phyloP scores from a whole-genome alignment of 1,284 basidiomycete genomes.

The Marasmius oreades region DNA sequence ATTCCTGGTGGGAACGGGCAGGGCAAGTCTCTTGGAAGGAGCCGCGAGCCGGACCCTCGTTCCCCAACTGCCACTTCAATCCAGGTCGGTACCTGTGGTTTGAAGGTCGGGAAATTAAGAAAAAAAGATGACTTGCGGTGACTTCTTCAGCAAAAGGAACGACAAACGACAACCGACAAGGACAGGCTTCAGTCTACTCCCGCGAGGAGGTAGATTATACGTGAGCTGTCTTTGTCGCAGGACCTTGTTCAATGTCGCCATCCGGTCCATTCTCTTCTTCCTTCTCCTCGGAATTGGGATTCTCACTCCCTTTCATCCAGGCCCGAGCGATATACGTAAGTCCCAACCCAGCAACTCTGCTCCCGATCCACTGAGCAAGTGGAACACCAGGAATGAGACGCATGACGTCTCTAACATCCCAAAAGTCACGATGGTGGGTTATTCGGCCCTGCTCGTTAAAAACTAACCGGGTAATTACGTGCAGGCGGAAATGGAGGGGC shows the following conservation, averaged over 20 bases:
- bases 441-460: constrained; percentile 76
- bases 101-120: no score
- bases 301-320: constrained; percentile 19
- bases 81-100: no score
- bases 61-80: no score
- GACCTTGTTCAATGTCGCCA: neutral
- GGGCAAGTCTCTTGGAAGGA: neutral
- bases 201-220: no score
- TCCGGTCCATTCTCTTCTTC: constrained; percentile 8
- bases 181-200: no score
- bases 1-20: neutral
- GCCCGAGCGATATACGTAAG: constrained; percentile 41
- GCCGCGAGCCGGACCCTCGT: no score
- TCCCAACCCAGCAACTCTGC: constrained; percentile 54
- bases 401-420: constrained; percentile 70
- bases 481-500: constrained; percentile 67
- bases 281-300: no score
- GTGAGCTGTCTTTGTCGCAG: neutral
- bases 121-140: no score
- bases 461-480: constrained; percentile 61
- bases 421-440: constrained; percentile 70
- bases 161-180: no score
- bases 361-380: constrained; percentile 61
- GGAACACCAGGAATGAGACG: constrained; percentile 65
- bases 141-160: no score